These are phyloP conservation scores for Lizanozyma gosingica DNA, from an alignment of 1,139 yeast species.

Conservation along the genomic window DNA sequence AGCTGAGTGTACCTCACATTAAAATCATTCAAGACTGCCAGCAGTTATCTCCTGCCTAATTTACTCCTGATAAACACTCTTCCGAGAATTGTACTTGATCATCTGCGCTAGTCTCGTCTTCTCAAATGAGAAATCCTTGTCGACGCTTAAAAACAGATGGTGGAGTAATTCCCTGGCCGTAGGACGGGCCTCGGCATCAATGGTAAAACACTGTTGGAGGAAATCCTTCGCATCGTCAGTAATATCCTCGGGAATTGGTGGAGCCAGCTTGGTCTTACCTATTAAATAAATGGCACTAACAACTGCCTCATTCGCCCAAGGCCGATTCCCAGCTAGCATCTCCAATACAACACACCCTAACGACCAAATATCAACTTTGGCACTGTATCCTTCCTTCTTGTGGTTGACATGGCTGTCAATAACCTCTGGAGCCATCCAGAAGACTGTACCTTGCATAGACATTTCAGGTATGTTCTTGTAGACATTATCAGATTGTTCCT, in stretches of 20 bases:
- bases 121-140: conserved; percentile 46
- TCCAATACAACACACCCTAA: conserved; percentile 93
- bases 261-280: conserved; percentile 73
- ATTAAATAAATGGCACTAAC: conserved; percentile 70
- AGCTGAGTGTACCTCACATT: too few relatives aligned
- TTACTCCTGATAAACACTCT: background rate
- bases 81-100: conserved; percentile 15
- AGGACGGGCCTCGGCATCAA: conserved; percentile 77
- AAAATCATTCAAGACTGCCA: too few relatives aligned
- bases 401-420: conserved; percentile 71
- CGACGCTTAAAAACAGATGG: conserved; percentile 52
- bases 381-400: conserved; percentile 88
- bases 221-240: conserved; percentile 61
- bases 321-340: conserved; percentile 83
- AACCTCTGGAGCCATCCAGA: conserved; percentile 99
- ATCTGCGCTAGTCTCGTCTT: conserved; percentile 53
- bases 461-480: conserved; percentile 88
- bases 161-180: conserved; percentile 64
- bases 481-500: conserved; percentile 57
- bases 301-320: conserved; percentile 76
- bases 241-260: conserved; percentile 90
- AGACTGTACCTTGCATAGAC: conserved; percentile 94
- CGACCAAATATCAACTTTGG: conserved; percentile 91
- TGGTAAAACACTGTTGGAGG: conserved; percentile 67
- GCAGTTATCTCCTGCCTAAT: too few relatives aligned